These are phyloP conservation scores for Penicillium goetzii DNA, from an alignment of 495 filamentous ascomycete genomes.

Conservation along the genomic window DNA sequence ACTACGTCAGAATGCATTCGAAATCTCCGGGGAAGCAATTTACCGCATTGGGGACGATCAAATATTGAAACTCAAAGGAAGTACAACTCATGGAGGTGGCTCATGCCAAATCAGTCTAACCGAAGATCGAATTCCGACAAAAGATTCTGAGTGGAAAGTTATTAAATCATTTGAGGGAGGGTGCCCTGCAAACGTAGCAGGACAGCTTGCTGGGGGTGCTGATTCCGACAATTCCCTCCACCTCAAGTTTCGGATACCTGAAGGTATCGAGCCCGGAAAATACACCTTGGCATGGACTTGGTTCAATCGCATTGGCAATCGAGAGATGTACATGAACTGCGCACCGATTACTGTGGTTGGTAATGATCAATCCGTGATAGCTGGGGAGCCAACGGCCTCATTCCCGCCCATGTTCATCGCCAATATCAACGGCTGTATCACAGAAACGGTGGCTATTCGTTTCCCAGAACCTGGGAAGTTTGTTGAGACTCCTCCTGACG, in stretches of 20 bases:
- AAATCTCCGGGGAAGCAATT: constrained; percentile 23
- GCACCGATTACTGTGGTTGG: constrained; percentile 64
- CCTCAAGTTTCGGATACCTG: constrained; percentile 49
- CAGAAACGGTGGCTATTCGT: constrained; percentile 54
- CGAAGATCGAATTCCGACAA: constrained; percentile 62
- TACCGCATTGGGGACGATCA: constrained; percentile 32
- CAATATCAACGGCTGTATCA: constrained; percentile 67
- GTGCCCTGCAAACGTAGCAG: constrained; percentile 59
- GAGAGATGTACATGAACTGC: constrained; percentile 95
- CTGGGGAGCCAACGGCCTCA: constrained; percentile 41
- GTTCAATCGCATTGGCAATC: constrained; percentile 83
- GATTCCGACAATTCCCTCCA: constrained; percentile 20
- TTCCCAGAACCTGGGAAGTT: constrained; percentile 72
- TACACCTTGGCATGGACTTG: constrained; percentile 82
- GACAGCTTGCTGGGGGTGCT: constrained; percentile 32
- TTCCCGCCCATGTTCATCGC: constrained; percentile 79
- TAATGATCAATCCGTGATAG: neutral
- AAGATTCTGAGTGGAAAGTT: constrained; percentile 64
- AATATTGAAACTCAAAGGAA: constrained; percentile 34
- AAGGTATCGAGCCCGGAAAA: constrained; percentile 40
- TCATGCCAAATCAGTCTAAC: constrained; percentile 83
- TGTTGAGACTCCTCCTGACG: constrained; percentile 40
- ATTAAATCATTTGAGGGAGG: constrained; percentile 76
- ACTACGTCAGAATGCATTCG: constrained; percentile 22
- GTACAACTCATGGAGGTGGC: constrained; percentile 78